Conservation (phyloP, 2,329 filamentous ascomycete genomes). For the Neonectria sp. region DNA sequence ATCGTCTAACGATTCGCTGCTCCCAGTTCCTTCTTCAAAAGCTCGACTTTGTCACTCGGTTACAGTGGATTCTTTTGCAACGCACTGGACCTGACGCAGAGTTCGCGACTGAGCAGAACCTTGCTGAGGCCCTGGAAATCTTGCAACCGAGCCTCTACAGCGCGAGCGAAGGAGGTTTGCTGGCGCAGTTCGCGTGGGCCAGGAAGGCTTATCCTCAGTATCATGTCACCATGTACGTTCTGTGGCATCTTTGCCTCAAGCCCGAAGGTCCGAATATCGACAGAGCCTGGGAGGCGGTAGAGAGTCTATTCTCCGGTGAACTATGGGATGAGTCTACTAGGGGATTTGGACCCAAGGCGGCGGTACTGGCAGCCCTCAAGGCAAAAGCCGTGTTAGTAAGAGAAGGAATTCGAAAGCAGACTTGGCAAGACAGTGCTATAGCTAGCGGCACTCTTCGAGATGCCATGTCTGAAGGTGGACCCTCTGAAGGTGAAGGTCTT, state of each 20-base stretch:
- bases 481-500: background rate
- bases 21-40: slow-evolving; percentile 46
- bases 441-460: too few relatives aligned
- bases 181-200: slow-evolving; percentile 53
- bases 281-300: slow-evolving; percentile 51
- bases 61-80: slow-evolving; percentile 38
- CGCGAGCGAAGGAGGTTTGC: slow-evolving; percentile 47
- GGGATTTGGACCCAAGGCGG: background rate
- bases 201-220: slow-evolving; percentile 55
- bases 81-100: slow-evolving; percentile 20
- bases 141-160: slow-evolving; percentile 44
- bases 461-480: too few relatives aligned
- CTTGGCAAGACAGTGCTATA: background rate
- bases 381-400: slow-evolving; percentile 3
- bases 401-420: background rate
- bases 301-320: background rate
- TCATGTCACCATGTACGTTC: slow-evolving; percentile 54
- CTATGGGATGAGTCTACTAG: background rate
- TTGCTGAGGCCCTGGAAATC: slow-evolving; percentile 48
- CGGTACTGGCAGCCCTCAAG: slow-evolving; percentile 8
- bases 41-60: slow-evolving; percentile 48
- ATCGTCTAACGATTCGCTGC: slow-evolving; percentile 42
- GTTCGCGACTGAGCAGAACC: slow-evolving; percentile 45
- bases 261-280: slow-evolving; percentile 49
- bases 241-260: slow-evolving; percentile 57